Percentiles rank a stretch among this genome's conserved stretches.
phyloP scores from a whole-genome alignment of 2,329 filamentous ascomycete species.

The Thielaviopsis euricoi region DNA sequence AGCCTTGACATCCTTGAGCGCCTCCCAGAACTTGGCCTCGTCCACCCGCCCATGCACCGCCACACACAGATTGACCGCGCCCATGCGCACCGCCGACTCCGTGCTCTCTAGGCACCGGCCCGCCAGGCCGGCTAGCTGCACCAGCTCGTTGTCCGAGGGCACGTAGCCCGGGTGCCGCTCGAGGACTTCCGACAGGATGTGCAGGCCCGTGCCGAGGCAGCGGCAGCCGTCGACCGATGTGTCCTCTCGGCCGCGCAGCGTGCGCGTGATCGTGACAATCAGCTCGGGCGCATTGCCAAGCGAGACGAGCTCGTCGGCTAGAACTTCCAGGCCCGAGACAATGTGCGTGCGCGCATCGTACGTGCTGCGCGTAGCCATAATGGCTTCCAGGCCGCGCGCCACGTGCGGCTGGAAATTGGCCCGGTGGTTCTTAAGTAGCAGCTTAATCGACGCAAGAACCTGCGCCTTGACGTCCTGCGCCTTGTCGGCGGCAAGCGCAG shows the following conservation, averaged over 20 bases:
- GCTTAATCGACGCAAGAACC: conserved; percentile 55
- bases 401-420: conserved; percentile 52
- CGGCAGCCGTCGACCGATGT: conserved; percentile 29
- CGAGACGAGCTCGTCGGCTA: conserved; percentile 53
- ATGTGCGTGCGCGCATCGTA: conserved; percentile 58
- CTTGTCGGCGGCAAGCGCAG: conserved; percentile 42
- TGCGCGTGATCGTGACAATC: conserved; percentile 33
- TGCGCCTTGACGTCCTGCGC: conserved; percentile 58
- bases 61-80: conserved; percentile 65
- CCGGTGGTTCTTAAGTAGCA: conserved; percentile 52
- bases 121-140: conserved; percentile 32
- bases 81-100: conserved; percentile 51
- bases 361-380: conserved; percentile 45
- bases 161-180: conserved; percentile 28
- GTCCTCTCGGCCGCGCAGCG: conserved; percentile 27
- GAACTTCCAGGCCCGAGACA: conserved; percentile 55
- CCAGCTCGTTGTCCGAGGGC: conserved; percentile 35
- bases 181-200: conserved; percentile 44
- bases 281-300: conserved; percentile 49
- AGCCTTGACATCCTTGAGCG: conserved; percentile 46
- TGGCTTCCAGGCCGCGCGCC: conserved; percentile 47
- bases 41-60: conserved; percentile 48
- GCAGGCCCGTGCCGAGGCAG: conserved; percentile 44
- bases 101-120: conserved; percentile 41
- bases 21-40: conserved; percentile 49